phyloP scores from a whole-genome alignment of 2,329 filamentous ascomycete species.

The Exophiala spinifera region DNA sequence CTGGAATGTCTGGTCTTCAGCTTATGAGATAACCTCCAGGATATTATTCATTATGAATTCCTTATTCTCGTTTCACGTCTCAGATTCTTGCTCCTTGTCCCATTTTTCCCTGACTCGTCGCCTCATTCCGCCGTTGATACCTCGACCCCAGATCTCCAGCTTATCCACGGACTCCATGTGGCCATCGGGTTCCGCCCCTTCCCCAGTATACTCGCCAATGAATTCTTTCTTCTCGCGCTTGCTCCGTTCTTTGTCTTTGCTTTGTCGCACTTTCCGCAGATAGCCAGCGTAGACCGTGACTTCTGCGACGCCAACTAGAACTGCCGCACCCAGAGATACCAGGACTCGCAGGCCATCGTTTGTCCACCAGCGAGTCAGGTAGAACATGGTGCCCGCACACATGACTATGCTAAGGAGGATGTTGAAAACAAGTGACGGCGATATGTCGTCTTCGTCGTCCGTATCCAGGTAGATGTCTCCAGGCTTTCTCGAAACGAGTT shows the following conservation, averaged over 20 bases:
- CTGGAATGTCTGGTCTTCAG: not conserved
- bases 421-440: slow-evolving; percentile 71
- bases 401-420: slow-evolving; percentile 83
- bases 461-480: slow-evolving; percentile 36
- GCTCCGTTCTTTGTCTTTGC: slow-evolving; percentile 38
- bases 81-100: slow-evolving; percentile 32
- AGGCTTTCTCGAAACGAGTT: slow-evolving; percentile 57
- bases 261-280: slow-evolving; percentile 42
- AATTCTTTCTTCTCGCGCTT: slow-evolving; percentile 41
- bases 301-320: slow-evolving; percentile 47
- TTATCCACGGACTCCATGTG: slow-evolving; percentile 21
- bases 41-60: slow-evolving; percentile 7
- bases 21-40: not conserved
- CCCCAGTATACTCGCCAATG: slow-evolving; percentile 28
- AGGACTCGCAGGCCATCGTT: slow-evolving; percentile 36
- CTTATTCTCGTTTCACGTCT: not conserved
- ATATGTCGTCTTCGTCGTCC: slow-evolving; percentile 36
- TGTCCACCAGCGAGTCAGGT: slow-evolving; percentile 33
- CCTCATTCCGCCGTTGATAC: slow-evolving; percentile 40
- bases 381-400: slow-evolving; percentile 48
- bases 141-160: slow-evolving; percentile 43
- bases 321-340: slow-evolving; percentile 38
- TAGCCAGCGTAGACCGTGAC: slow-evolving; percentile 47
- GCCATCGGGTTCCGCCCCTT: not conserved
- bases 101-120: slow-evolving; percentile 41